Base-by-base conservation (phyloP, 225 moss, liverwort and hornwort genomes). In the Pleurozium schreberi region DNA sequence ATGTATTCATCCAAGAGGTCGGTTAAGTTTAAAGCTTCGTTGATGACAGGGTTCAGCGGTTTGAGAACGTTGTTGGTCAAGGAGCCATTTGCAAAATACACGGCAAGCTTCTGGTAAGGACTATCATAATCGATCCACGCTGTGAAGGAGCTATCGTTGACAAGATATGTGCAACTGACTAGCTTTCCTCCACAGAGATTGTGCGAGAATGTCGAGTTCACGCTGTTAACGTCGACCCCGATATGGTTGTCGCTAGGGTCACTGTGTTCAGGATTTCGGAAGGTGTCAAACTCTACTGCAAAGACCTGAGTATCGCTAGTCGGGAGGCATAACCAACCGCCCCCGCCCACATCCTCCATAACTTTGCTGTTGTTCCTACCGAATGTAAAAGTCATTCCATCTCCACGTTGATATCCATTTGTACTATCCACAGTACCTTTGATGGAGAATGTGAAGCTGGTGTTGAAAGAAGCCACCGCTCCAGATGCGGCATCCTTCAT, bases 271-370 rank as follows among this genome's bases (percentile, higher is more conserved):
- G 18, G 2, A 43, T 92, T 94, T 16, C 6, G 43, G 64, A 25
- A 90, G 11, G 86, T 91, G 85, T 94, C 95, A 52, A 96, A 93
- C 89, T 96, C 94, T 33, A 95, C 92, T 7, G 92, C 94, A 85
- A 96, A 95, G 12, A 91, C 5, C 13, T 34, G 75, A 75, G 5
- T 70, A 81, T 88, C 70, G 26, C 43, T 74, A 12, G 11, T 10
- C 50, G 2, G 13, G 8, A 52, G 52, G 21, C 71, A 71, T 15
- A 71, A 16, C 1, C 20, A 4, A 11, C 18, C 59, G 40, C 84
- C 71, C 14, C 1, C 5, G 18, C 40, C 26, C 12, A 4, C 7
- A 11, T 45, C 60, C 47, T 16, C 55, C 4, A 34, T 6, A 19
- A 40, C 0, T 12, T 58, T 80, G 50, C 5, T 12, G 34, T 19